Base-by-base conservation (phyloP, 139 green algal species). In the Chlamydomonas schloesseri region DNA sequence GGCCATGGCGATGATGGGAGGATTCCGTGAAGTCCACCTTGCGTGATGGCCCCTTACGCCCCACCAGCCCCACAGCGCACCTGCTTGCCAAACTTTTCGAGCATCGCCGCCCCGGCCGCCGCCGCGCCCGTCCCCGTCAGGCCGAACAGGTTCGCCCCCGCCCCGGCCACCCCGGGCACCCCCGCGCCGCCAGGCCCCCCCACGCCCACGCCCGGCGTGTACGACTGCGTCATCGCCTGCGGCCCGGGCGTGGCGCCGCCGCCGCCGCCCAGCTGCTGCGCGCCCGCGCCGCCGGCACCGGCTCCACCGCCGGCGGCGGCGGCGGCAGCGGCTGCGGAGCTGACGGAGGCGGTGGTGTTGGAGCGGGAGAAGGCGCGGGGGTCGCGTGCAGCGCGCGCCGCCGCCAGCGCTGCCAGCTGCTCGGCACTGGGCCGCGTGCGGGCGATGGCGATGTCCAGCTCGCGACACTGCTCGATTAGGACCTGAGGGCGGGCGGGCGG, bases 391-490 rank as follows among this genome's bases (percentile, higher is more conserved):
- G 73, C 76, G 33, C 79, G 81, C 71, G 86, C 75, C 42, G 71
- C 71, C 33, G 82, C 78, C 42, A 86, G 74, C 11, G 82, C 42
- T 8, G 42, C 79, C 42, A 79, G 15, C 53, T 68, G 76, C 68
- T 89, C 55, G 34, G 71, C 42, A 74, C 36, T 15, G 71, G 62
- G 33, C 33, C 69, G 76, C 26, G 64, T 64, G 17, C 83, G 68
- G 26, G 91, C 87, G 23, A 97, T 91, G 23, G 82, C 71, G 2
- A 98, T 87, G 67, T 94, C 96, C 82, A 98, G 87, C 81, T 91
- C 78, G 6, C 92, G 83, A 69, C 91, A 95, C 79, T 95, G 92
- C 89, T 95, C 92, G 57, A 93, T 89, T 76, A 95, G 88, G 36
- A 95, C 92, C 89, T 95, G 83, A 24, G 82, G 26, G 37, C 37